Evolutionary conservation across 768 basidiomycete species (phyloP), one percentile per base, ranked within the genome.

Genomic region (Daedaleopsis nitida): DNA sequence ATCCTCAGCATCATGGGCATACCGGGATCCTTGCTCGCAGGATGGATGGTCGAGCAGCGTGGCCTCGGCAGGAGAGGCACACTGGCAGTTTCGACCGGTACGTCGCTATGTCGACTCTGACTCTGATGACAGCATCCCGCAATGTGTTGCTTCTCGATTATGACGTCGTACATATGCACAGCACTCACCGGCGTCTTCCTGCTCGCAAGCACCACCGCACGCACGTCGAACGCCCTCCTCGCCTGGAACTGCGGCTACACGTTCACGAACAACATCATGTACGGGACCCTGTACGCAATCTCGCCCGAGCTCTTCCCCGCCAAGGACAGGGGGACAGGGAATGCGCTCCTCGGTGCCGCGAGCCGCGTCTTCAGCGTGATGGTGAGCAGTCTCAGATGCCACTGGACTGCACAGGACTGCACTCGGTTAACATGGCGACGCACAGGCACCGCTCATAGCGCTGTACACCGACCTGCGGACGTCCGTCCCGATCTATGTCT

Each of bases 331-430:
- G 83, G 83, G 16, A 84, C 83, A 2, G 84, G 83, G 19, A 82
- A 81, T 35, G 81, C 79, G 12, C 69, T 85, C 21, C 79, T 80
- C 17, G 75, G 81, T 3, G 73, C 76, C 9, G 77, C 80, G 3
- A 83, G 80, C 66, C 76, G 85, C 13, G 66, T 87, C 32, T 85
- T 84, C 52, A 85, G 86, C 35, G 75, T 86, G 62, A 82, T 84
- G 76, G 79, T 77, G 37, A 64, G 80, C 67, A n/a, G 64, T 19
- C 32, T 27, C 35, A 34, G 16, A 27, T 14, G 9, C 14, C 14
- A 14, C 37, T 38, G 37, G 8, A 38, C 37, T 42, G 11, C 39
- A 42, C 39, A 42, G 37, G 37, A 8, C 37, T 8, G 37, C n/a
- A n/a, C n/a, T 3, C 39, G 39, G 17, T 42, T 42, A 17, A 42